Evolutionary conservation across 306 rosid species (phyloP).

Genomic region (Lathyrus sativus): DNA sequence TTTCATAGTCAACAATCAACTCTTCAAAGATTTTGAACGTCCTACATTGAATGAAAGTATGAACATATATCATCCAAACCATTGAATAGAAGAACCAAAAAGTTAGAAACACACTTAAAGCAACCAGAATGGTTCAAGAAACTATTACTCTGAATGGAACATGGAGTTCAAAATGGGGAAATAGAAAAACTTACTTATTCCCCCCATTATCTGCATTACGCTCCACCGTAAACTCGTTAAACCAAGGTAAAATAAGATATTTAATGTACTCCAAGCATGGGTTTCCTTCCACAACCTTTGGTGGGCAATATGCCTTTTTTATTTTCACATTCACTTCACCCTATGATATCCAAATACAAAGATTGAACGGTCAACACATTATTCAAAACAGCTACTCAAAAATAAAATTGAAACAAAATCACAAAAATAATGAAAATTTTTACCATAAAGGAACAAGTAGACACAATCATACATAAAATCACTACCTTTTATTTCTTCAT

Average conservation of each 20-base stretch:
- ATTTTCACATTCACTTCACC: conserved; percentile 83
- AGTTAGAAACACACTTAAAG: conserved; percentile 2
- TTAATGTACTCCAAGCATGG: conserved; percentile 85
- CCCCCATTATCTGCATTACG: conserved; percentile 74
- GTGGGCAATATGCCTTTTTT: conserved; percentile 88
- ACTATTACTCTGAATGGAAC: not conserved
- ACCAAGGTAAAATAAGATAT: conserved; percentile 76
- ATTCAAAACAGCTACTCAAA: not conserved
- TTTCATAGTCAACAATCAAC: conserved; percentile 58
- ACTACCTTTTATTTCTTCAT: not conserved
- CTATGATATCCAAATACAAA: conserved; percentile 44
- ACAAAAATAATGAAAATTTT: not conserved
- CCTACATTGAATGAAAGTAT: conserved; percentile 41
- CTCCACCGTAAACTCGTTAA: conserved; percentile 70
- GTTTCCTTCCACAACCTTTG: conserved; percentile 67
- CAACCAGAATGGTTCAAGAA: conserved; percentile 22
- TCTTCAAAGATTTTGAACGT: conserved; percentile 65
- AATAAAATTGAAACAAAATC: not conserved
- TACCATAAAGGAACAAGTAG: not conserved
- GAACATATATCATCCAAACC: conserved; percentile 23
- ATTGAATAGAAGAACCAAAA: conserved; percentile 12
- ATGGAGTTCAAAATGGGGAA: not conserved
- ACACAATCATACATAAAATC: conserved; percentile 10
- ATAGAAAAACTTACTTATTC: conserved; percentile 57
- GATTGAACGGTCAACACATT: conserved; percentile 8